These are phyloP conservation scores for Apiospora arundinis DNA, from an alignment of 2,329 filamentous ascomycete species.

Conservation along the genomic window DNA sequence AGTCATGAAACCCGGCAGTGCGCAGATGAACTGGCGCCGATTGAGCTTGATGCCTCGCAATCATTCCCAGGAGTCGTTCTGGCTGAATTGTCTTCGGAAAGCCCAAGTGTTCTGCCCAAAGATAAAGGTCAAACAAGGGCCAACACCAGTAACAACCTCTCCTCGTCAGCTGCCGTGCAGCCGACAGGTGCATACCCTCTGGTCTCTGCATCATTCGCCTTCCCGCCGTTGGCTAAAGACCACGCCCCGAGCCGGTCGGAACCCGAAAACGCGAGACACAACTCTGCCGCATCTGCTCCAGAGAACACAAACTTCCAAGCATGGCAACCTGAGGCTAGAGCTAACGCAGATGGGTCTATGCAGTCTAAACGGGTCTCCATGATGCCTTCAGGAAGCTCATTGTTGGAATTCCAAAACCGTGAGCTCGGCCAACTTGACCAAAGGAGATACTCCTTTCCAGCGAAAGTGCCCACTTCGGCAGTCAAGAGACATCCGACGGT, in stretches of 20 bases:
- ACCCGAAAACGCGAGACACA: not conserved
- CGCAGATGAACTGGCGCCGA: constrained; percentile 41
- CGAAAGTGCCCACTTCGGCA: constrained; percentile 21
- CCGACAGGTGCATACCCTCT: constrained; percentile 34
- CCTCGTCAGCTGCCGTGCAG: constrained; percentile 22
- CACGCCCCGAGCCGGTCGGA: not conserved
- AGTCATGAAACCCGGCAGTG: constrained; percentile 38
- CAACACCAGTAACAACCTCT: constrained; percentile 9
- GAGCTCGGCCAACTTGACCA: constrained; percentile 31
- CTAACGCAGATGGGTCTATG: not conserved
- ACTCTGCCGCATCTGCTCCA: not conserved
- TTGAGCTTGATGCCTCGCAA: constrained; percentile 39
- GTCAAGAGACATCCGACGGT: constrained; percentile 25
- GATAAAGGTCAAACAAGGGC: constrained; percentile 28
- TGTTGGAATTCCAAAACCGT: constrained; percentile 35
- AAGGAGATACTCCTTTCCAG: constrained; percentile 29
- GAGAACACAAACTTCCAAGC: not conserved
- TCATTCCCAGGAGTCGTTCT: constrained; percentile 24
- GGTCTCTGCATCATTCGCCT: constrained; percentile 40
- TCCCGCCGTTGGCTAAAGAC: constrained; percentile 31
- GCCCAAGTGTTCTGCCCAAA: constrained; percentile 35
- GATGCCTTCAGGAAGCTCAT: constrained; percentile 19
- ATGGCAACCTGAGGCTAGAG: not conserved
- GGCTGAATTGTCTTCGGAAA: constrained; percentile 28
- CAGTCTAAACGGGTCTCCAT: constrained; percentile 23